Evolutionary conservation across 179 eudicot species (phyloP), one percentile per base, ranked within the genome.

Genomic region (Patellifolia procumbens): DNA sequence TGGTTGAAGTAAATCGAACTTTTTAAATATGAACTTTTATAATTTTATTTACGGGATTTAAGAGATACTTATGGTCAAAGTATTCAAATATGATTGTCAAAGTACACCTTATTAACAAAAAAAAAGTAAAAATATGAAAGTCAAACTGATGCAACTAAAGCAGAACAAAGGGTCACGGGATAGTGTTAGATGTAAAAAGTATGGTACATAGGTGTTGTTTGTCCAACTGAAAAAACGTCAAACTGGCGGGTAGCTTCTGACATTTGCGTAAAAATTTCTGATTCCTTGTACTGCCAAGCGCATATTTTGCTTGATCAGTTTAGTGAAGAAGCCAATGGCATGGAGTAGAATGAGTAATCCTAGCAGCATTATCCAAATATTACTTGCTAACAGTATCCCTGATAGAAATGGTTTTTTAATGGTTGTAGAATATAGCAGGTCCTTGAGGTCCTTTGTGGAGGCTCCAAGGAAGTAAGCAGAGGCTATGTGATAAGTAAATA

Each of bases 391-490:
- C 1, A 24, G 42, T 2, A 66, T 66, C 9, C 16, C 10, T 2
- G 22, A 11, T 42, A 35, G 70, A 65, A 65, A 17, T 1, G 15
- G 28, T 34, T 11, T 16, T 9, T 65, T 13, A 10, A 0, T 2
- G 20, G n/a, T 24, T 55, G n/a, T 55, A 9, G 22, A n/a, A 12
- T 2, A n/a, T 0, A 34, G 6, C 0, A 12, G 46, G 10, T 60
- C 49, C 39, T 37, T 37, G 39, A 37, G 3, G 39, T 37, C 39
- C 0, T 72, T 37, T 31, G 31, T 29, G 29, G 65, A 34, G n/a
- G 75, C 29, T 37, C 43, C 71, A 29, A 80, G 13, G 32, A 80
- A 75, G 67, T 70, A 63, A 8, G 70, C 67, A 0, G 79, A 45
- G 37, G 48, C 9, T 19, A 68, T 68, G 35, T 2, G 3, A 5